Evolutionary conservation across 805 yeast species (phyloP), one percentile per base, ranked within the genome.

Genomic region (Sugiyamaella boreocaroliniensis): DNA sequence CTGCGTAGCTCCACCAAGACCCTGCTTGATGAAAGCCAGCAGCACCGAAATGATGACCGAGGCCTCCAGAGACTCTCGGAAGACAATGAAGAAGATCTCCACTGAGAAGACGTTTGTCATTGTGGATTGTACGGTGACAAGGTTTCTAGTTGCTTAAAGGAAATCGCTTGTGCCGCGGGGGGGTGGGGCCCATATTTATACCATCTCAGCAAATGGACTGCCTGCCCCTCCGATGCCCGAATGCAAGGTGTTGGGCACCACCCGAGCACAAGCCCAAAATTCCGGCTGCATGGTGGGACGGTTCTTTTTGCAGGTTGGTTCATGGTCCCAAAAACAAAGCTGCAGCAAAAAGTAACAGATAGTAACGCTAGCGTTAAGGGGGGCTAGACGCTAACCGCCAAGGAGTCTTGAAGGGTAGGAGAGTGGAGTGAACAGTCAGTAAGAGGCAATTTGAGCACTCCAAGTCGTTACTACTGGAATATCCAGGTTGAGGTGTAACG

Each of bases 51-150:
- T 85, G 58, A 92, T 86, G 60, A 92, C 79, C 50, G 89, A 83
- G 16, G 98, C 99, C 73, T 92, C 99, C 58, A 92, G 75, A 49
- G 95, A 76, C 74, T 92, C 99, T 77, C 99, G 85, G 69, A 92
- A 85, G 54, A 89, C 93, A 60, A 90, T 85, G 72, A 89, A 88
- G 76, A 89, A 89, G 57, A 89, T 83, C 61, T 80, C 65, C 22
- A 69, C 66, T 48, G 83, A 80, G 68, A 85, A 85, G 41, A 84
- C 85, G 71, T 76, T 59, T 18, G 55, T 50, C 62, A 58, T 57
- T 16, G 45, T 50, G 22, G 26, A 34, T 18, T 32, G 6, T 22
- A 22, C 26, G 26, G 6, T 22, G 26, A 22, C 26, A 22, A 22
- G 26, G 26, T 22, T 22, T 22, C 26, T 6, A 22, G 26, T 22